Conservation (phyloP, 1,284 basidiomycete species). For the Pyrrhoderma noxium region DNA sequence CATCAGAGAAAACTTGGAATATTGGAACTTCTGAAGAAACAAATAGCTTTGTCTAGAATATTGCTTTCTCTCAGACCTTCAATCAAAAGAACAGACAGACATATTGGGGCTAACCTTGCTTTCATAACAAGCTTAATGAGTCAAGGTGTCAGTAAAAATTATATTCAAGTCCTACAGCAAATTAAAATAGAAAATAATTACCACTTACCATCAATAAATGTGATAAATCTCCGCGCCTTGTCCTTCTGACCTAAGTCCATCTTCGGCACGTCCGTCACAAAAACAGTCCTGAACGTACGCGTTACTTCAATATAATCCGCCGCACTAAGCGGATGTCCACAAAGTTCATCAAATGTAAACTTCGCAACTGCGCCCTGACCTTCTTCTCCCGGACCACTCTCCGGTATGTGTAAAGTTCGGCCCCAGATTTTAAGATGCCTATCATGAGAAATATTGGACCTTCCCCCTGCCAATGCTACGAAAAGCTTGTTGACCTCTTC, state of each 20-base stretch:
- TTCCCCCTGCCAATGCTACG: constrained; percentile 45
- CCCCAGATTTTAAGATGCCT: constrained; percentile 85
- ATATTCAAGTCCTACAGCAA: not conserved
- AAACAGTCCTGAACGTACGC: constrained; percentile 79
- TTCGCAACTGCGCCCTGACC: constrained; percentile 67
- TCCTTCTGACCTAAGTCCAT: constrained; percentile 88
- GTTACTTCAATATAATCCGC: constrained; percentile 97
- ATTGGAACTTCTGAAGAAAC: constrained; percentile 87
- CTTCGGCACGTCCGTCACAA: constrained; percentile 82
- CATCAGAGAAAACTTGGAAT: constrained; percentile 79
- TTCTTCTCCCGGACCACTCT: constrained; percentile 35
- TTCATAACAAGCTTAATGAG: constrained; percentile 79
- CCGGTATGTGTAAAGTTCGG: constrained; percentile 71
- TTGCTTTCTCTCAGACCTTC: not conserved
- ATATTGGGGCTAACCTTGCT: constrained; percentile 49
- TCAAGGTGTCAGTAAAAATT: constrained; percentile 26
- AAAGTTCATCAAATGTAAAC: constrained; percentile 85
- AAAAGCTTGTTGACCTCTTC: constrained; percentile 81
- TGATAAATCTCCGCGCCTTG: constrained; percentile 90
- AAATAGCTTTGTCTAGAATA: constrained; percentile 84
- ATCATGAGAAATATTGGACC: constrained; percentile 50
- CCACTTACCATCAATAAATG: constrained; percentile 82
- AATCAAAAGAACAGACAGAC: not conserved
- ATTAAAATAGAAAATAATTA: not conserved
- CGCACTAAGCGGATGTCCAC: constrained; percentile 84